Base-by-base conservation (phyloP, 305 asterid genomes). In the Fraxinus nigra region DNA sequence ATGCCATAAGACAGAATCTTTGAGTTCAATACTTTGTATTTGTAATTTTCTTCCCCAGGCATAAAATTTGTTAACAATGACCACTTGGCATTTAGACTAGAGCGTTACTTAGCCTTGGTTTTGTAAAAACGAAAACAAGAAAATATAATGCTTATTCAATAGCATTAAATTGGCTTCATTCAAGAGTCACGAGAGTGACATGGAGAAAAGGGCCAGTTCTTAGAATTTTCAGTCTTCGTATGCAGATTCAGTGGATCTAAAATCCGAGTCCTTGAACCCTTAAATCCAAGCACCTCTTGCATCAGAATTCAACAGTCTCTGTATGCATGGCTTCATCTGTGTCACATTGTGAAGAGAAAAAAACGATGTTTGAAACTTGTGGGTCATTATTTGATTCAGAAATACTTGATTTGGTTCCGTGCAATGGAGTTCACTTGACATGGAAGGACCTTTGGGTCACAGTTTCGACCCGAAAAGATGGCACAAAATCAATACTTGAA, bases 391-490 rank as follows among this genome's bases (percentile, higher is more conserved):
- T 40, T 43, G 69, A 79, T 72, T 40, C 48, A 80, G 76, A 51
- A 77, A 51, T 30, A 20, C 13, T 32, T 74, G 75, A 75, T 43
- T 34, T 48, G 30, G 79, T 33, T 10, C 63, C 75, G 18, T 18
- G 30, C 11, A 73, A 9, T 26, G 89, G 88, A 1, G 82, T 86
- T 34, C 82, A 76, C 77, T 84, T 90, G 92, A 90, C 93, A 38
- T 90, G 95, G 95, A 87, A 90, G 84, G 91, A 91, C 80, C 46
- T 91, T 61, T 84, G 89, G 88, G 93, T 91, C 37, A 87, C 83
- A 3, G 85, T 86, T 34, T 81, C 90, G n/a, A 78, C 73, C 13
- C 81, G 75, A 24, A 86, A 70, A 56, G 77, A 82, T 22, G 86
- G 88, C 2, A 37, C 78, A 13, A 84, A 82, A 38, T 34, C 91